phyloP scores from a whole-genome alignment of 2,329 filamentous ascomycete species.

The Nigrograna mackinnonii region DNA sequence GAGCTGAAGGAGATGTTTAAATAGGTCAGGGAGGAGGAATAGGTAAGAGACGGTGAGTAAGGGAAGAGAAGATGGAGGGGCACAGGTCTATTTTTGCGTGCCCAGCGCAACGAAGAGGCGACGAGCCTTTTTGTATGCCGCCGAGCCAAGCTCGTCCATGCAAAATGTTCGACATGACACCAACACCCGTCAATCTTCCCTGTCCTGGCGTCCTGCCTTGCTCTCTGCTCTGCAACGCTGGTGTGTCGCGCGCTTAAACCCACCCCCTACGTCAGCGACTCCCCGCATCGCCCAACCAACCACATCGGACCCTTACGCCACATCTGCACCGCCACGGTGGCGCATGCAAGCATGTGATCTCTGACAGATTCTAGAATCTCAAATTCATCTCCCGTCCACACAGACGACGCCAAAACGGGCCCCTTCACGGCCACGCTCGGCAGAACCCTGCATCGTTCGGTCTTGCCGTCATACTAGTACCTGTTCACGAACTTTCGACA shows the following conservation, averaged over 20 bases:
- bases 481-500: too few relatives aligned
- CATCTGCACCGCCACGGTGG: constrained; percentile 1
- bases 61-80: constrained; percentile 4
- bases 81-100: constrained; percentile 10
- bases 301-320: not conserved
- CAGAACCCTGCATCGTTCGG: too few relatives aligned
- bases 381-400: too few relatives aligned
- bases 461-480: too few relatives aligned
- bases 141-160: constrained; percentile 3
- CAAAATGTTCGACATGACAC: not conserved
- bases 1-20: constrained; percentile 3
- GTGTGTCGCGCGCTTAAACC: constrained; percentile 17
- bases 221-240: constrained; percentile 6
- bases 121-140: constrained; percentile 6
- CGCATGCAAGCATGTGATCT: constrained; percentile 2
- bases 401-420: too few relatives aligned
- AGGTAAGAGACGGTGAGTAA: constrained; percentile 2
- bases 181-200: not conserved
- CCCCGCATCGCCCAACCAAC: constrained; percentile 1
- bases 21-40: not conserved
- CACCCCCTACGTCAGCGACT: constrained; percentile 12
- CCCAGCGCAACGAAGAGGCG: constrained; percentile 6
- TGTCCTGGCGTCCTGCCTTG: not conserved
- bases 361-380: too few relatives aligned
- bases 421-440: too few relatives aligned